Base-by-base conservation (phyloP, 2,329 filamentous ascomycete genomes). In the Cercospora sojina region DNA sequence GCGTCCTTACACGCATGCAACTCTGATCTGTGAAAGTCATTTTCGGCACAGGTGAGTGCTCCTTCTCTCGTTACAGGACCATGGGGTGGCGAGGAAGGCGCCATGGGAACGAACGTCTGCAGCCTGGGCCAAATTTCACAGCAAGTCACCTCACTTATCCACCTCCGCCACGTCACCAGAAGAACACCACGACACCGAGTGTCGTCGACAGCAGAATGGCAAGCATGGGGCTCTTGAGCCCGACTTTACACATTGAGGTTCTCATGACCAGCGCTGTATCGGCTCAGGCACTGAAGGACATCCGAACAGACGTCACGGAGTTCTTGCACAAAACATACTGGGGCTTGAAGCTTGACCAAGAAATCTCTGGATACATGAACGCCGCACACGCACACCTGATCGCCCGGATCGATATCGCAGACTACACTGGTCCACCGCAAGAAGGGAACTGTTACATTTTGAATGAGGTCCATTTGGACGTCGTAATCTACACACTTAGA, bases 401-500 rank as follows among this genome's bases (percentile, higher is more conserved):
- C n/a, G 76, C 77, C 8, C 72, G 72, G 0, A 73, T 81, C 31
- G 74, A 75, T 6, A 74, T 82, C 31, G 77, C 76, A 12, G 81
- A 81, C 64, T 82, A 77, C 64, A 78, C 76, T 12, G 78, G 78
- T 3, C 73, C 72, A 7, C 49, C 23, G 12, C 69, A 60, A 41
- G 38, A 18, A 23, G 65, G 31, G 6, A 73, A 55, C 72, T 71
- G 65, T 55, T 71, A 79, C 68, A 69, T 66, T 10, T 61, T 80
- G 9, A 64, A 74, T 16, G 71, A 79, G 2, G 74, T 80, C 5
- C 68, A 78, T 12, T 74, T 83, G 5, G 80, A 82, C 61, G 74
- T 83, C 2, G 80, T 83, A 61, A 77, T 77, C 2, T 83, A 82
- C 69, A 72, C 75, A 47, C 77, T 82, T 5, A 74, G 74, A 57